phyloP scores from a whole-genome alignment of 345 rosid genomes.

The Lepidium didymum region DNA sequence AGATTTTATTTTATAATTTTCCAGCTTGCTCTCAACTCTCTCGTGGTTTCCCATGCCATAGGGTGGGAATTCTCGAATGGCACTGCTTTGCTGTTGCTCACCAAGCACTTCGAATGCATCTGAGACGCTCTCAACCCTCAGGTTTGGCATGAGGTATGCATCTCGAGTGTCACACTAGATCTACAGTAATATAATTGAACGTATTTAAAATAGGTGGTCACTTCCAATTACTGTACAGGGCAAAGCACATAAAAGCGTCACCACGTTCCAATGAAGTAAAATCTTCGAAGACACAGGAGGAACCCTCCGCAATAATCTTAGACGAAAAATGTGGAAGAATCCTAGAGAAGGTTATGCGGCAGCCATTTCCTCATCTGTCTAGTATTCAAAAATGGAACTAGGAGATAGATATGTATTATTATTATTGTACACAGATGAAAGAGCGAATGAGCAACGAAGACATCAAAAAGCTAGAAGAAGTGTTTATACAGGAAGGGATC shows the following conservation, averaged over 20 bases:
- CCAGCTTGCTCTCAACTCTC: not conserved
- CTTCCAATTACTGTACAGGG: constrained; percentile 38
- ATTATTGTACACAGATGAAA: constrained; percentile 40
- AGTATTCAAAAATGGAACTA: not conserved
- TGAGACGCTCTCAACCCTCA: constrained; percentile 82
- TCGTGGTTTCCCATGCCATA: constrained; percentile 26
- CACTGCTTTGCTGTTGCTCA: constrained; percentile 86
- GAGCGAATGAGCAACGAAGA: constrained; percentile 54
- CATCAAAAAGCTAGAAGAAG: constrained; percentile 59
- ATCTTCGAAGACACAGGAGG: constrained; percentile 31
- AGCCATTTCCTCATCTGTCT: constrained; percentile 4
- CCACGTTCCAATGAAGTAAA: constrained; percentile 42
- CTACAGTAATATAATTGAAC: not conserved
- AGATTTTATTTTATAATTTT: not conserved
- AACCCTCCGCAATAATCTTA: constrained; percentile 24
- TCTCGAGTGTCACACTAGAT: not conserved
- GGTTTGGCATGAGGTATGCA: constrained; percentile 78
- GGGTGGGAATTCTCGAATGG: constrained; percentile 85
- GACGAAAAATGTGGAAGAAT: constrained; percentile 46
- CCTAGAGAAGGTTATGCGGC: constrained; percentile 39
- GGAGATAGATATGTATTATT: not conserved
- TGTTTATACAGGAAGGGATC: constrained; percentile 48
- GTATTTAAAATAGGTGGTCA: not conserved
- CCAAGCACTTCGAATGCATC: constrained; percentile 72
- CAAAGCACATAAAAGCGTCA: constrained; percentile 76